These are phyloP conservation scores for Aspergillus nomiae DNA, from an alignment of 2,329 filamentous ascomycete genomes.

Conservation along the genomic window DNA sequence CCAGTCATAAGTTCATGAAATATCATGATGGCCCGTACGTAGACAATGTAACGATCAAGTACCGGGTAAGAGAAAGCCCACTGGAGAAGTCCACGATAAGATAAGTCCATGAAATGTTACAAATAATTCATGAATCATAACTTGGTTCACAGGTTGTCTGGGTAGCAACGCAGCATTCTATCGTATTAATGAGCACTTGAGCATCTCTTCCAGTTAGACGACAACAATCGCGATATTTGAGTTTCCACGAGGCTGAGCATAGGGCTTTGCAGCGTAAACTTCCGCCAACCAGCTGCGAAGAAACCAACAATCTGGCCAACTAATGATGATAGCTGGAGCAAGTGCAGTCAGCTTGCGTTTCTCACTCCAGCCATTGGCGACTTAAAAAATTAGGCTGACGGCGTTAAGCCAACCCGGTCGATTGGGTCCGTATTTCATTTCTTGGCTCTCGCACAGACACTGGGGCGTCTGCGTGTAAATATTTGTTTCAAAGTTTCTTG, in stretches of 20 bases:
- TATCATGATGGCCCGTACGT: slow-evolving; percentile 14
- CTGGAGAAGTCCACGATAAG: background rate
- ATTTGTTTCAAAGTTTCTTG: background rate
- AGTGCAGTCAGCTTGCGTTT: background rate
- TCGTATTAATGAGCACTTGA: background rate
- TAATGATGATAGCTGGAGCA: background rate
- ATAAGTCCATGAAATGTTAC: background rate
- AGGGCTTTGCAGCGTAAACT: no score
- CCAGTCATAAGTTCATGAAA: slow-evolving; percentile 9
- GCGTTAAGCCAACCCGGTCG: background rate
- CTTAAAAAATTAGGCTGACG: no score
- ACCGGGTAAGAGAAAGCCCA: slow-evolving; percentile 7
- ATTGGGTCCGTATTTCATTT: background rate
- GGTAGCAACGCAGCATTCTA: background rate
- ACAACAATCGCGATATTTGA: background rate
- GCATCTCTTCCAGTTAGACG: background rate
- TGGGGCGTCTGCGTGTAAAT: background rate
- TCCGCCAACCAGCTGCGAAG: no score
- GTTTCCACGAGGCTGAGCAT: background rate
- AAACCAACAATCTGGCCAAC: background rate
- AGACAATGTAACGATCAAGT: slow-evolving; percentile 11
- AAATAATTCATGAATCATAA: background rate
- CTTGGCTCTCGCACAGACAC: background rate
- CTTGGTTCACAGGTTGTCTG: background rate
- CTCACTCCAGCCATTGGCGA: background rate